Percentiles rank a stretch among this genome's conserved stretches.
Evolutionary conservation across 2,329 filamentous ascomycete genomes (phyloP).

Genomic region (Aspergillus viridinutans): DNA sequence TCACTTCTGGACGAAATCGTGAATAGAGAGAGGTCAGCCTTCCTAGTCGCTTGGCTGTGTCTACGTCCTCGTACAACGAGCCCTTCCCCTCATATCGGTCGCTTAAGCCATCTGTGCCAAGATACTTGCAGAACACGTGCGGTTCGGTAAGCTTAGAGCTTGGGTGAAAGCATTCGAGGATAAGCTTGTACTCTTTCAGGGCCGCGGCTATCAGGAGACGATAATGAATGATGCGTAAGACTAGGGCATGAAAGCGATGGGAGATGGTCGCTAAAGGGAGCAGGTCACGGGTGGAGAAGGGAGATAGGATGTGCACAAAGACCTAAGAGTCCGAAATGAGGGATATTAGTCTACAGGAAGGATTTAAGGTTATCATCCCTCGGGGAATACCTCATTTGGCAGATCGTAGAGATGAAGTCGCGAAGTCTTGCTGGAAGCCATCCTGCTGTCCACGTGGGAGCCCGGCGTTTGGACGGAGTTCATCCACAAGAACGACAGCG

Average conservation of each 20-base stretch:
- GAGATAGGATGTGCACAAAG: constrained; percentile 48
- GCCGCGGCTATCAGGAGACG: constrained; percentile 58
- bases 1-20: constrained; percentile 62
- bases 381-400: constrained; percentile 31
- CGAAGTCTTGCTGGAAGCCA: constrained; percentile 8
- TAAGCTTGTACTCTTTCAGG: constrained; percentile 60
- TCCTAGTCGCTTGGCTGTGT: constrained; percentile 33
- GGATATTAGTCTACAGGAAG: background rate
- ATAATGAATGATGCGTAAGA: constrained; percentile 60
- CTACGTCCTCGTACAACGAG: constrained; percentile 32
- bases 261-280: constrained; percentile 57
- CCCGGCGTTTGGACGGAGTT: background rate
- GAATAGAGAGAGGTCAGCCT: constrained; percentile 60
- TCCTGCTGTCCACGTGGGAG: background rate
- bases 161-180: constrained; percentile 76
- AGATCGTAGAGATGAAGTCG: constrained; percentile 23
- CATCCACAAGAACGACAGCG: background rate
- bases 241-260: constrained; percentile 59
- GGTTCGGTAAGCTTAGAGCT: constrained; percentile 64
- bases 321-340: constrained; percentile 37
- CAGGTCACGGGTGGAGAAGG: constrained; percentile 49
- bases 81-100: constrained; percentile 38
- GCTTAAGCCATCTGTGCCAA: constrained; percentile 60
- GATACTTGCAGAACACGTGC: constrained; percentile 64
- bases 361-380: background rate